phyloP scores from a whole-genome alignment of 352 stramenopile species.

The Pythium monospermum region DNA sequence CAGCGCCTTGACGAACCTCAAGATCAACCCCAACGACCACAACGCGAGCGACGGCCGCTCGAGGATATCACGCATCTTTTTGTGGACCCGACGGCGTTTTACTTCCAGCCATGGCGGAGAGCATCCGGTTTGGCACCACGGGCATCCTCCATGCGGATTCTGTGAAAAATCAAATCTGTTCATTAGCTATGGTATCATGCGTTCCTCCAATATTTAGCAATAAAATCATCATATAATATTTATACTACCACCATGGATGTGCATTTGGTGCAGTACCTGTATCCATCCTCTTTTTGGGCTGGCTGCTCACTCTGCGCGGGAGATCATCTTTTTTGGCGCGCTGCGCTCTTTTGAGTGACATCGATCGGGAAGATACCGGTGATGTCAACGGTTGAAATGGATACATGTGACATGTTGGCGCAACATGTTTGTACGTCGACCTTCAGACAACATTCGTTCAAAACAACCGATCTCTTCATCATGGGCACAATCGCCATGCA shows the following conservation, averaged over 20 bases:
- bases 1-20: too few relatives aligned
- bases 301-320: too few relatives aligned
- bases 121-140: conserved; percentile 1
- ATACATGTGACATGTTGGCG: background rate
- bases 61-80: conserved; percentile 70
- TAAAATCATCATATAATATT: background rate
- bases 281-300: background rate
- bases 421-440: background rate
- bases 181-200: background rate
- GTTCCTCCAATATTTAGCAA: background rate
- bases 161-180: conserved; percentile 5
- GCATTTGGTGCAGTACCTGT: background rate
- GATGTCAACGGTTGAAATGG: background rate
- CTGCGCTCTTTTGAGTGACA: background rate
- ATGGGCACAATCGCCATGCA: too few relatives aligned
- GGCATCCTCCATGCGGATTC: conserved; percentile 2
- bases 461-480: too few relatives aligned
- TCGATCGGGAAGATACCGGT: background rate
- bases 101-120: conserved; percentile 13
- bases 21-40: conserved; percentile 2
- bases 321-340: too few relatives aligned
- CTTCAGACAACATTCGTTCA: background rate
- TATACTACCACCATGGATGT: background rate
- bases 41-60: conserved; percentile 33
- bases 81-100: conserved; percentile 24